Evolutionary conservation across 257 asterid species (phyloP).

Genomic region (Gentiana macrophylla): DNA sequence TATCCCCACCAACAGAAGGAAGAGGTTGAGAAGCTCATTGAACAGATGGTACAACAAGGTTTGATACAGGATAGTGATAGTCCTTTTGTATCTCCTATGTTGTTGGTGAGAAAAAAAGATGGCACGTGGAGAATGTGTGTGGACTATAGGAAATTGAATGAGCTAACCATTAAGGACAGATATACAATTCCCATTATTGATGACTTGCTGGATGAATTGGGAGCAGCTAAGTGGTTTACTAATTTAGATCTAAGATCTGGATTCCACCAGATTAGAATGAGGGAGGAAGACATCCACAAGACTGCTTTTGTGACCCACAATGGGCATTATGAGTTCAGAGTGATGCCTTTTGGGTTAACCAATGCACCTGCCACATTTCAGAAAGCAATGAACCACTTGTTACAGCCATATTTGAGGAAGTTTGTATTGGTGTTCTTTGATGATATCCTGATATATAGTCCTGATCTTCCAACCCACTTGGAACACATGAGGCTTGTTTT

Average conservation of each 20-base stretch:
- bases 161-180: background rate
- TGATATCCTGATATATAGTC: background rate
- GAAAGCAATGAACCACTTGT: background rate
- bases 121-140: background rate
- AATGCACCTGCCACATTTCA: background rate
- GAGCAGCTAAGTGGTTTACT: background rate
- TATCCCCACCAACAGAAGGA: background rate
- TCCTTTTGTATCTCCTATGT: background rate
- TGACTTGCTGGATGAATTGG: background rate
- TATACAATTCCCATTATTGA: background rate
- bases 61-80: background rate
- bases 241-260: background rate
- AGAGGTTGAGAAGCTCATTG: background rate
- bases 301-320: background rate
- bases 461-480: background rate
- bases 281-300: background rate
- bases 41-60: background rate
- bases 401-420: background rate
- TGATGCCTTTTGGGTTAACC: background rate
- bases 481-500: background rate
- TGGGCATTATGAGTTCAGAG: slow-evolving; percentile 1
- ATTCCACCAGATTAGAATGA: background rate
- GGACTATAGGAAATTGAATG: background rate
- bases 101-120: background rate
- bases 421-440: background rate